Percentiles rank a stretch among this genome's conserved stretches.
These are phyloP conservation scores for Rhizomucor miehei DNA, from an alignment of 371 early-diverging fungal genomes.

Conservation along the genomic window DNA sequence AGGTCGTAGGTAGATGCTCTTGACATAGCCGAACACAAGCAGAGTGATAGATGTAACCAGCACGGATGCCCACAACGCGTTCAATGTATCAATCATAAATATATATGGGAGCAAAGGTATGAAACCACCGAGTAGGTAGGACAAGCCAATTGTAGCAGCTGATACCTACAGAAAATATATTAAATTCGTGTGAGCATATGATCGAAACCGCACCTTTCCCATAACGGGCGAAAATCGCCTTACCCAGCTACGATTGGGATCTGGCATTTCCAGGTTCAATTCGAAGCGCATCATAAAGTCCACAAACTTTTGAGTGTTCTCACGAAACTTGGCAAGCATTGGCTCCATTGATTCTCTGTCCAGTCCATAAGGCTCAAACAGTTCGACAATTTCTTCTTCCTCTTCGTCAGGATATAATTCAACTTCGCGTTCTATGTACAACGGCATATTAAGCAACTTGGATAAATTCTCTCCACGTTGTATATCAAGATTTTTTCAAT, in stretches of 20 bases:
- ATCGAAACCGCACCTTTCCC: not conserved
- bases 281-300: conserved; percentile 82
- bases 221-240: conserved; percentile 8
- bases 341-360: conserved; percentile 54
- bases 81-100: conserved; percentile 33
- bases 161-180: conserved; percentile 29
- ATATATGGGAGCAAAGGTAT: conserved; percentile 71
- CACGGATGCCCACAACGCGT: conserved; percentile 53
- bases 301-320: conserved; percentile 56
- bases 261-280: conserved; percentile 64
- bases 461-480: not conserved
- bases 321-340: conserved; percentile 50
- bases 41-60: conserved; percentile 58
- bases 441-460: too few relatives aligned
- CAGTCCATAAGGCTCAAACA: conserved; percentile 63
- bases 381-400: conserved; percentile 62
- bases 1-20: conserved; percentile 57
- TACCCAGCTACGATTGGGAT: conserved; percentile 60
- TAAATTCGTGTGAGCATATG: not conserved
- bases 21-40: conserved; percentile 65
- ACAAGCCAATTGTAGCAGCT: conserved; percentile 65
- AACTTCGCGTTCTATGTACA: conserved; percentile 56
- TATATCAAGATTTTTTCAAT: not conserved
- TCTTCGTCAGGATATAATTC: conserved; percentile 58
- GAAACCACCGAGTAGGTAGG: conserved; percentile 69